Percentiles rank a stretch among this genome's conserved stretches.
Conservation (phyloP, 768 basidiomycete genomes). For the Rhodosporidiobolus sp. region DNA sequence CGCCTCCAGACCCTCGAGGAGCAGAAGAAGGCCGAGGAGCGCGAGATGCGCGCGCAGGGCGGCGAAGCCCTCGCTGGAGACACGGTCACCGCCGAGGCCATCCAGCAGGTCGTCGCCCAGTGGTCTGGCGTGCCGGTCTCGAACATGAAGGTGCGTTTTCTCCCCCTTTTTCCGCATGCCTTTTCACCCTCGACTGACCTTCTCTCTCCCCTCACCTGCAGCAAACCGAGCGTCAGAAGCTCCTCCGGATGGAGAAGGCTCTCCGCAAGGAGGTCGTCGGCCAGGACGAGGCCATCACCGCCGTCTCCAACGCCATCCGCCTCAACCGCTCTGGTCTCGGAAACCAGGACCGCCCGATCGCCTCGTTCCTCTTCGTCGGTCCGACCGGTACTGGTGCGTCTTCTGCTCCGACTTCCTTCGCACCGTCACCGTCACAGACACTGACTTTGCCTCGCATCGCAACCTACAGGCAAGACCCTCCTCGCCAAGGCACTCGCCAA, state of each 20-base stretch:
- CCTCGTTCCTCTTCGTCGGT: slow-evolving; percentile 86
- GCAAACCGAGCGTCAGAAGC: slow-evolving; percentile 66
- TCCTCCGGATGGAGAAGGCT: slow-evolving; percentile 79
- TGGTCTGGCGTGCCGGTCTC: slow-evolving; percentile 91
- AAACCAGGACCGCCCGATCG: slow-evolving; percentile 81
- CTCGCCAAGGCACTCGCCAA: slow-evolving; percentile 80
- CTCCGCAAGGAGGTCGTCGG: slow-evolving; percentile 75
- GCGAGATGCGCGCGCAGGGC: slow-evolving; percentile 47
- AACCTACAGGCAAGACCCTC: slow-evolving; percentile 68
- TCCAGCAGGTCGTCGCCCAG: slow-evolving; percentile 86
- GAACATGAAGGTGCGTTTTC: slow-evolving; percentile 24
- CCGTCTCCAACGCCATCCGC: slow-evolving; percentile 84
- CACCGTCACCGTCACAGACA: background rate
- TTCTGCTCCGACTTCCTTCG: slow-evolving; percentile 43
- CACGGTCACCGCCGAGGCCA: slow-evolving; percentile 61
- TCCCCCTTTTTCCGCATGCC: background rate
- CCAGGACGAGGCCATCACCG: slow-evolving; percentile 79
- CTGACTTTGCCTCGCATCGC: slow-evolving; percentile 63
- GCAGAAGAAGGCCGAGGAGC: slow-evolving; percentile 66
- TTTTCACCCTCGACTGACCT: background rate
- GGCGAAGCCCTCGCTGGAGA: slow-evolving; percentile 43
- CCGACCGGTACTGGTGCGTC: slow-evolving; percentile 71
- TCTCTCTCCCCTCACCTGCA: slow-evolving; percentile 1
- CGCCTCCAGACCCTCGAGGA: slow-evolving; percentile 56
- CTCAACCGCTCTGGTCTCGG: slow-evolving; percentile 88